Percentiles rank a stretch among this genome's conserved stretches.
These are phyloP conservation scores for Fusarium nurragi DNA, from an alignment of 2,329 filamentous ascomycete genomes.

Conservation along the genomic window DNA sequence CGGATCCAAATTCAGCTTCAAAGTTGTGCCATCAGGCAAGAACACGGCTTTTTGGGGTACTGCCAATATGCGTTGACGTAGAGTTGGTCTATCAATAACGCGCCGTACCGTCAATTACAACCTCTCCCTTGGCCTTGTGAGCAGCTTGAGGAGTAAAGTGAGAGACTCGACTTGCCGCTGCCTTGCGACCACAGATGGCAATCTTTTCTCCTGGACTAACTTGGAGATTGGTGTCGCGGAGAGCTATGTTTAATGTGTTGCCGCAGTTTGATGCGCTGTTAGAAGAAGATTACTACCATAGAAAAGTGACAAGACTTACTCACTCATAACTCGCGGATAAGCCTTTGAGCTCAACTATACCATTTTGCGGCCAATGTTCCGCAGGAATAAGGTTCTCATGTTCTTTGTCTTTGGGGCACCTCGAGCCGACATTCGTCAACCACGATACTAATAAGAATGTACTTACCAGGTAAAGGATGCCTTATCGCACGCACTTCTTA, in stretches of 20 bases:
- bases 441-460: no score
- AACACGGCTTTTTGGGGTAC: constrained; percentile 65
- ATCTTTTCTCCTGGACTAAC: constrained; percentile 48
- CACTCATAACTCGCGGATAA: constrained; percentile 49
- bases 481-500: no score
- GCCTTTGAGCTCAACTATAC: constrained; percentile 44
- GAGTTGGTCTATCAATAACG: constrained; percentile 53
- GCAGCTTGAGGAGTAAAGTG: constrained; percentile 53
- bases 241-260: constrained; percentile 31
- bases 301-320: neutral
- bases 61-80: constrained; percentile 60
- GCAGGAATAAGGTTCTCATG: constrained; percentile 30
- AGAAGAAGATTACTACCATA: neutral
- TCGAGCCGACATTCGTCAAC: neutral
- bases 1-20: constrained; percentile 57
- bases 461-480: no score
- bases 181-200: constrained; percentile 51
- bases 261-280: neutral
- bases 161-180: constrained; percentile 57
- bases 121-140: constrained; percentile 44
- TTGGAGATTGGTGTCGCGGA: constrained; percentile 42
- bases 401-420: constrained; percentile 29
- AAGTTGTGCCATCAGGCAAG: constrained; percentile 54
- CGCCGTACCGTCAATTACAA: constrained; percentile 55
- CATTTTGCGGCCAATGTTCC: constrained; percentile 46